Conservation (phyloP, 116 monocot species). For the Trichopus zeylanicus region DNA sequence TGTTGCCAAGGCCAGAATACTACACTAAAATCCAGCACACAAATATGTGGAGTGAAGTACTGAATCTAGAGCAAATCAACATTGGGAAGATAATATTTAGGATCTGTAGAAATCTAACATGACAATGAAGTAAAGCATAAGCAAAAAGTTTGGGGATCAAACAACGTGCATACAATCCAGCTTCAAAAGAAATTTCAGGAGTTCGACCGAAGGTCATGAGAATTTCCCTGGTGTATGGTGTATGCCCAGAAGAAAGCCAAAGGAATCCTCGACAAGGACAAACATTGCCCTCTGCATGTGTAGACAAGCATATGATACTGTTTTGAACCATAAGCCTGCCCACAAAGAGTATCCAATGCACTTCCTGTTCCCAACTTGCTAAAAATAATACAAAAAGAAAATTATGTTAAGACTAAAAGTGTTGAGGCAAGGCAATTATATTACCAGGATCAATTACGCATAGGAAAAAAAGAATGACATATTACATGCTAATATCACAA, state of each 20-base stretch:
- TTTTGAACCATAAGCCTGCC: conserved; percentile 37
- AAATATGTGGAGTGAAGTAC: conserved; percentile 14
- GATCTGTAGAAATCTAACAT: conserved; percentile 24
- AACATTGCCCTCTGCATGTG: conserved; percentile 34
- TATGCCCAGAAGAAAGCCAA: conserved; percentile 21
- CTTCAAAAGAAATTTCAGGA: conserved; percentile 20
- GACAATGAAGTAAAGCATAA: conserved; percentile 24
- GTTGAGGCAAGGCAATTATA: background rate
- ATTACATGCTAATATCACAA: too few relatives aligned
- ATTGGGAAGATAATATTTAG: conserved; percentile 23
- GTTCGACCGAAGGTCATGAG: conserved; percentile 19
- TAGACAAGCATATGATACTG: conserved; percentile 26
- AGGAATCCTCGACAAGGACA: conserved; percentile 25
- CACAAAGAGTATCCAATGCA: conserved; percentile 38
- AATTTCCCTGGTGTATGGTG: conserved; percentile 21
- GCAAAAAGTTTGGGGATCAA: conserved; percentile 36
- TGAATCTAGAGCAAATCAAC: conserved; percentile 20
- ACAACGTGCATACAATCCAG: conserved; percentile 28
- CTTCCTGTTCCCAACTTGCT: conserved; percentile 22
- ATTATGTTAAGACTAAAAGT: background rate
- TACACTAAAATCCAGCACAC: conserved; percentile 29
- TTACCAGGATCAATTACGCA: background rate
- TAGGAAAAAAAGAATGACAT: too few relatives aligned
- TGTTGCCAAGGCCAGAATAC: conserved; percentile 18
- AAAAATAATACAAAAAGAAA: background rate